Evolutionary conservation across 192 early-diverging fungal species (phyloP).

Genomic region (Rhizophagus sp.): DNA sequence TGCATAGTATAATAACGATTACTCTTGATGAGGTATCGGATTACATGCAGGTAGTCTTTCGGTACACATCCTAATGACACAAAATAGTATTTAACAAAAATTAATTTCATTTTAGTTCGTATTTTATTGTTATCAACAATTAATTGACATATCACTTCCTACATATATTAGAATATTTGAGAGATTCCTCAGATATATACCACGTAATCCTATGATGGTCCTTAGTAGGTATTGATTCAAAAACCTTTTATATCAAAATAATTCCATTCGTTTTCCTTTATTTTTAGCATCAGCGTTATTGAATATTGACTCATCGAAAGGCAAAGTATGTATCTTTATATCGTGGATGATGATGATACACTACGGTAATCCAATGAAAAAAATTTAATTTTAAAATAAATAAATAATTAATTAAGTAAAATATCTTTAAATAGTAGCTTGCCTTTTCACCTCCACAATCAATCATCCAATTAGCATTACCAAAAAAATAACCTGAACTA

Average conservation of each 20-base stretch:
- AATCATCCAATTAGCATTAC: slow-evolving; percentile 77
- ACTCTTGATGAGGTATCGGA: slow-evolving; percentile 56
- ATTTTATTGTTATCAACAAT: no score
- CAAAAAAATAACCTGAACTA: slow-evolving; percentile 72
- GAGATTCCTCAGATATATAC: slow-evolving; percentile 66
- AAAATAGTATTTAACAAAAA: not conserved
- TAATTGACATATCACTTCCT: not conserved
- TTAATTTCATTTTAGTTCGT: no score
- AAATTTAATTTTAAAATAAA: no score
- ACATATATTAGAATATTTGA: slow-evolving; percentile 34
- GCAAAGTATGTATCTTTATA: slow-evolving; percentile 48
- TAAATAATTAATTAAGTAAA: not conserved
- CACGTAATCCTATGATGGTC: slow-evolving; percentile 54
- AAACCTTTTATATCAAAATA: slow-evolving; percentile 72
- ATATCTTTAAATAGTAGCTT: not conserved
- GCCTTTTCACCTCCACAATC: slow-evolving; percentile 60
- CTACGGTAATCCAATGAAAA: slow-evolving; percentile 40
- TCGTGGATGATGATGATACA: slow-evolving; percentile 49
- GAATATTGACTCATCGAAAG: slow-evolving; percentile 47
- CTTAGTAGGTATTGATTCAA: slow-evolving; percentile 57
- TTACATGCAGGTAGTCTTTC: slow-evolving; percentile 57
- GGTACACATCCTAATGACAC: slow-evolving; percentile 55
- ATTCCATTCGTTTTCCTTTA: slow-evolving; percentile 66
- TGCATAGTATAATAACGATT: slow-evolving; percentile 37
- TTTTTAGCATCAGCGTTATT: slow-evolving; percentile 45